Evolutionary conservation across 2,329 filamentous ascomycete genomes (phyloP).

Genomic region (Clarireedia paspali): DNA sequence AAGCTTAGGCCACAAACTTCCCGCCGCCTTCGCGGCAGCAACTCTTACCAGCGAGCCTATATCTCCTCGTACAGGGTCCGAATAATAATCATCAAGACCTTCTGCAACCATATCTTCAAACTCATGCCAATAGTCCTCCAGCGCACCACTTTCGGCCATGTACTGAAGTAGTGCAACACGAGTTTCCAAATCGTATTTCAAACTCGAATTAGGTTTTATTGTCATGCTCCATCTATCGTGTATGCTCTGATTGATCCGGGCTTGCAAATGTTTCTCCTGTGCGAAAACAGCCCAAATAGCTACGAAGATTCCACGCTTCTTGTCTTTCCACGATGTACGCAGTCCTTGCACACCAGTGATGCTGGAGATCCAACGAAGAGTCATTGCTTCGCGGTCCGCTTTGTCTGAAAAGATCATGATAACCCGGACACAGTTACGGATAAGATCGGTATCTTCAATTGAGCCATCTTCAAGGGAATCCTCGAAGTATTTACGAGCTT

Average conservation of each 20-base stretch:
- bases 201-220: slow-evolving; percentile 29
- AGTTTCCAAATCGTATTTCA: slow-evolving; percentile 38
- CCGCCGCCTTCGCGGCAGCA: slow-evolving; percentile 65
- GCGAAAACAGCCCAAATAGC: slow-evolving; percentile 33
- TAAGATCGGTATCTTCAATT: slow-evolving; percentile 40
- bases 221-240: slow-evolving; percentile 40
- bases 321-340: slow-evolving; percentile 18
- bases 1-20: slow-evolving; percentile 29
- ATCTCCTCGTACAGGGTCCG: slow-evolving; percentile 75
- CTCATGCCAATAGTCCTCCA: slow-evolving; percentile 8
- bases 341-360: slow-evolving; percentile 30
- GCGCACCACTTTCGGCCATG: slow-evolving; percentile 39
- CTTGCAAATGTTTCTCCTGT: neutral
- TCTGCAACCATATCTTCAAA: slow-evolving; percentile 35
- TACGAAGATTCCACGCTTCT: slow-evolving; percentile 41
- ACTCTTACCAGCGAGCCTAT: slow-evolving; percentile 80
- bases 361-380: slow-evolving; percentile 41
- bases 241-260: slow-evolving; percentile 35
- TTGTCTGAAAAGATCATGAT: slow-evolving; percentile 39
- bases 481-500: neutral
- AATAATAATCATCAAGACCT: slow-evolving; percentile 82
- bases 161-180: slow-evolving; percentile 48
- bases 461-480: slow-evolving; percentile 44
- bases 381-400: slow-evolving; percentile 31
- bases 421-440: slow-evolving; percentile 43